Base-by-base conservation (phyloP, 2,329 filamentous ascomycete genomes). In the Tolypocladium endophyticum region DNA sequence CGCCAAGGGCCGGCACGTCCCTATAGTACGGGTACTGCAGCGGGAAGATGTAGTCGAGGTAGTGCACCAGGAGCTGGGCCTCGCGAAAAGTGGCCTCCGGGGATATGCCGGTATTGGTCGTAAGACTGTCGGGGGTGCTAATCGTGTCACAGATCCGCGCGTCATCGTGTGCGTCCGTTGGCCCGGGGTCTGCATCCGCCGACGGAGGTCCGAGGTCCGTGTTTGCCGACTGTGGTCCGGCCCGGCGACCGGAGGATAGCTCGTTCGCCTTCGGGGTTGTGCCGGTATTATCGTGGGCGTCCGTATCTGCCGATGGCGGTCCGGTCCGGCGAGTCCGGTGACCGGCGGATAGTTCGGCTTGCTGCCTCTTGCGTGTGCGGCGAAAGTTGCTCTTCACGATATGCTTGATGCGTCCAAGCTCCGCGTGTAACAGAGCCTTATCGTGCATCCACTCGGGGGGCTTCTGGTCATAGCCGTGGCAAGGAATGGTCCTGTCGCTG, bases 401-500 rank as follows among this genome's bases (percentile, higher is more conserved):
- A 8, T 43, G 43, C 36, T 70, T 70, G 59, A 70, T 69, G 0
- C 64, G 63, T 0, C 55, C 59, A 0, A 69, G 53, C 45, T 68
- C 68, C 59, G 66, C 65, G 45, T 74, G 72, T 25, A 73, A 61
- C 58, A 65, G 47, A 2, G 25, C 55, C n/a, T 61, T 57, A 30
- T 66, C 61, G 56, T 72, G 70, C 50, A 73, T 70, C 71, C 72
- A 75, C 2, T 62, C 62, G 2, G 74, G 73, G 2, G 74, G 73
- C 64, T 73, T 71, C 2, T 70, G 64, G 0, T 69, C 71, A 35
- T 70, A 70, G 4, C 68, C 68, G 38, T 70, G 62, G 43, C 68
- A 70, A 2, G 57, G 59, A 7, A 70, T 67, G 4, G 58, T 57
- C 0, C 67, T 58, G 20, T 63, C 63, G 35, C 56, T 62, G 56